Conservation (phyloP, 192 early-diverging fungal genomes). For the Dispira simplex region DNA sequence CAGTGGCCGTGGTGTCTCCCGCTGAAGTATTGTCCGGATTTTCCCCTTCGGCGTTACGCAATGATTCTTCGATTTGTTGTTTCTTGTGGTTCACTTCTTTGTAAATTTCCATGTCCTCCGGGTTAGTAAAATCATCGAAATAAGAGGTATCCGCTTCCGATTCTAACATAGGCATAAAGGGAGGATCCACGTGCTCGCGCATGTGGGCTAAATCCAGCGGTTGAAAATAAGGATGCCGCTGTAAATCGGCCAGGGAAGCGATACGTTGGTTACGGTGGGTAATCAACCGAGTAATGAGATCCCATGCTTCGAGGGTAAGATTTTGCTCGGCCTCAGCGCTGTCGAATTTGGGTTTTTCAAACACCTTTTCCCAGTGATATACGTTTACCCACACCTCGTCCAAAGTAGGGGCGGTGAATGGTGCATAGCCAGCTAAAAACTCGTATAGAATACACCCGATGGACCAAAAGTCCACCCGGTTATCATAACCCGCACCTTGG, state of each 20-base stretch:
- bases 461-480: conserved; percentile 59
- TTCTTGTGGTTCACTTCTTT: conserved; percentile 38
- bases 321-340: conserved; percentile 66
- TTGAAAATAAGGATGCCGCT: conserved; percentile 41
- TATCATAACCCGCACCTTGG: conserved; percentile 42
- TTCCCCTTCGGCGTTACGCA: background rate
- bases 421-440: conserved; percentile 54
- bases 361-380: conserved; percentile 59
- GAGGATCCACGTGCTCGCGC: conserved; percentile 42
- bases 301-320: conserved; percentile 60
- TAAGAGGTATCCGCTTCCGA: conserved; percentile 70
- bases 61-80: conserved; percentile 26
- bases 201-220: conserved; percentile 37
- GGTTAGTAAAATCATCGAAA: conserved; percentile 61
- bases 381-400: conserved; percentile 78
- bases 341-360: conserved; percentile 64
- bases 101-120: conserved; percentile 42
- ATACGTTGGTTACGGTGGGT: conserved; percentile 30
- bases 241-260: conserved; percentile 35
- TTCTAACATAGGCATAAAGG: conserved; percentile 57
- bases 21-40: too few relatives aligned
- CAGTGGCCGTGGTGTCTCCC: background rate
- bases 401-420: conserved; percentile 45
- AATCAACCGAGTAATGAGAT: conserved; percentile 47
- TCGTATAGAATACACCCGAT: conserved; percentile 69